A percentile compares a stretch with the other conserved stretches of the same genome.
Evolutionary conservation across 2,329 filamentous ascomycete genomes (phyloP).

Genomic region (Trichoderma lentiforme): DNA sequence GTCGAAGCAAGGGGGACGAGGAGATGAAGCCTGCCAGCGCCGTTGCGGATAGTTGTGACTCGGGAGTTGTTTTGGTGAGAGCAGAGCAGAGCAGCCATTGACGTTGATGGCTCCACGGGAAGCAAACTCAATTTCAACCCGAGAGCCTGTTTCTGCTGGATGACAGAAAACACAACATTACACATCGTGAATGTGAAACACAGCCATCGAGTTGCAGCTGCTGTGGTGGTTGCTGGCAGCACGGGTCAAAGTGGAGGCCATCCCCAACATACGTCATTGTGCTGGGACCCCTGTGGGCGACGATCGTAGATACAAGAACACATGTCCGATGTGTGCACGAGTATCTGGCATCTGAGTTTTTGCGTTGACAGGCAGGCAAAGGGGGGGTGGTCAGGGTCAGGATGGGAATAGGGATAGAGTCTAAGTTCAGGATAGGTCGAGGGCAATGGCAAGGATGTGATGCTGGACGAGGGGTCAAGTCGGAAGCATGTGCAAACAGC

Average conservation of each 20-base stretch:
- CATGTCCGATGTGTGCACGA: not conserved
- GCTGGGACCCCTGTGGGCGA: not conserved
- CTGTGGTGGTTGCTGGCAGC: not conserved
- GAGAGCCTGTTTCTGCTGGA: not conserved
- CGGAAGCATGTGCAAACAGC: not conserved
- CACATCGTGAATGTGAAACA: not conserved
- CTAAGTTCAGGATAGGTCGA: not conserved
- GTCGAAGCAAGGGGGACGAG: not conserved
- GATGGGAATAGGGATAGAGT: not conserved
- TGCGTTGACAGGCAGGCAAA: not conserved
- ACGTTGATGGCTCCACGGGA: constrained; percentile 7
- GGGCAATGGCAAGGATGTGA: not conserved
- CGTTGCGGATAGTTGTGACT: not conserved
- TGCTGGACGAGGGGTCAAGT: not conserved
- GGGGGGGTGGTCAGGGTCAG: not conserved
- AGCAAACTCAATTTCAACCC: not conserved
- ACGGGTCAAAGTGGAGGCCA: not conserved
- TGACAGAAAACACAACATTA: not conserved
- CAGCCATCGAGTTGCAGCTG: not conserved
- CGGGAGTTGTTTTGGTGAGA: no score
- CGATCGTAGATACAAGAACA: constrained; percentile 11
- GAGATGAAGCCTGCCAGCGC: not conserved
- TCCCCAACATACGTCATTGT: constrained; percentile 15
- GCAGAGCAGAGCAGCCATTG: constrained; percentile 1
- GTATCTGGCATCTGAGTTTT: not conserved